A percentile compares a stretch with the other conserved stretches of the same genome.
Conservation (phyloP, 306 rosid species). For the Vigna reflexopilosa region DNA sequence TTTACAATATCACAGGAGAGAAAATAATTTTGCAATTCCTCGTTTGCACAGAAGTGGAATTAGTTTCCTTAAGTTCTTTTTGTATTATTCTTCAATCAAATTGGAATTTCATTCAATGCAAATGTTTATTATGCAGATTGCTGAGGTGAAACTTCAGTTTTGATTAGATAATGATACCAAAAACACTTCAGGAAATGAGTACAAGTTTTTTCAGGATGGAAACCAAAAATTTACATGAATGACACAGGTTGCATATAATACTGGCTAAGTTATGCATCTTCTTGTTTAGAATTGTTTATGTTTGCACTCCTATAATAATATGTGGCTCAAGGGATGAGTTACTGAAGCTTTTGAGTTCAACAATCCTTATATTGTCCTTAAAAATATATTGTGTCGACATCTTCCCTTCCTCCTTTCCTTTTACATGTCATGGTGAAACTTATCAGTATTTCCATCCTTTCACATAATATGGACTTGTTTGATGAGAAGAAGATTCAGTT, state of each 20-base stretch:
- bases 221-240: background rate
- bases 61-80: background rate
- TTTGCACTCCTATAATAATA: background rate
- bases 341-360: background rate
- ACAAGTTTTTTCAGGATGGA: background rate
- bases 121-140: background rate
- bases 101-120: background rate
- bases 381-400: background rate
- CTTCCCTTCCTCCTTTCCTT: background rate
- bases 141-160: background rate
- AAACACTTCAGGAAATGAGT: background rate
- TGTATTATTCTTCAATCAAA: background rate
- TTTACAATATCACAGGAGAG: background rate
- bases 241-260: background rate
- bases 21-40: background rate
- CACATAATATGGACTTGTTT: background rate
- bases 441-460: background rate
- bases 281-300: background rate
- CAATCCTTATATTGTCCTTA: background rate
- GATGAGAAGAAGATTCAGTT: background rate
- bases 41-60: background rate
- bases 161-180: background rate
- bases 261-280: constrained; percentile 10
- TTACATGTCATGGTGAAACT: background rate
- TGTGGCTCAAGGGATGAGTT: background rate